Percentiles rank a stretch among this genome's conserved stretches.
These are phyloP conservation scores for Fusarium sp. DNA, from an alignment of 2,329 filamentous ascomycete species.

Conservation along the genomic window DNA sequence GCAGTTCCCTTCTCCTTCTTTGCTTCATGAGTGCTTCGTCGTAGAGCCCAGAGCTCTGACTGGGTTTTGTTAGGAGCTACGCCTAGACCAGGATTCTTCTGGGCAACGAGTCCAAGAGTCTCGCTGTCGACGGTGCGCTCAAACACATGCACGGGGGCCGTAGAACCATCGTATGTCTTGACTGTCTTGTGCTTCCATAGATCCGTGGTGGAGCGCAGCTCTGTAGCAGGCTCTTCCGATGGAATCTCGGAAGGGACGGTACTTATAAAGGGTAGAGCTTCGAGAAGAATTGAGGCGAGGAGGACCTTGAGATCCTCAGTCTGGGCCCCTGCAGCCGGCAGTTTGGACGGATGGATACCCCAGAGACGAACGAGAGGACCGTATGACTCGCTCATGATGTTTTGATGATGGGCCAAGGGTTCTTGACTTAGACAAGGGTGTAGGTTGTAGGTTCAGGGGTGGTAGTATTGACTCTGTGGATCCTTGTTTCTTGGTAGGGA, in stretches of 20 bases:
- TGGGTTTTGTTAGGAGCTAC: slow-evolving; percentile 35
- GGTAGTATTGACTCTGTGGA: slow-evolving; percentile 7
- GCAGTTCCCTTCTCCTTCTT: slow-evolving; percentile 63
- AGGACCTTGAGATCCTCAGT: slow-evolving; percentile 61
- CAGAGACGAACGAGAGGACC: slow-evolving; percentile 65
- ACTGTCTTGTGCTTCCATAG: slow-evolving; percentile 62
- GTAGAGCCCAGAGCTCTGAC: slow-evolving; percentile 71
- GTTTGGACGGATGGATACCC: slow-evolving; percentile 60
- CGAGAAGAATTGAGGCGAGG: slow-evolving; percentile 63
- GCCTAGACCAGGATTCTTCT: slow-evolving; percentile 47
- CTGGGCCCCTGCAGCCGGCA: slow-evolving; percentile 56
- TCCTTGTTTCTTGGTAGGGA: neutral
- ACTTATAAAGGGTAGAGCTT: slow-evolving; percentile 69
- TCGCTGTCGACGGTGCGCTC: slow-evolving; percentile 60
- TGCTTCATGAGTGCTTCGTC: slow-evolving; percentile 71
- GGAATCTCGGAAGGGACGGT: slow-evolving; percentile 57
- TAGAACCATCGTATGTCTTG: slow-evolving; percentile 62
- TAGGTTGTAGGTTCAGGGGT: slow-evolving; percentile 1
- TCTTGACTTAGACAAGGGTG: slow-evolving; percentile 4
- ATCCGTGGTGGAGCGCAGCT: slow-evolving; percentile 30
- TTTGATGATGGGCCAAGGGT: slow-evolving; percentile 3
- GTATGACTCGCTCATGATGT: slow-evolving; percentile 40
- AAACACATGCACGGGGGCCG: slow-evolving; percentile 63
- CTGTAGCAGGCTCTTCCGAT: slow-evolving; percentile 32
- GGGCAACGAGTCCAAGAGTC: slow-evolving; percentile 55